Evolutionary conservation across 352 stramenopile genomes (phyloP).

Genomic region (Globisporangium paddicum): DNA sequence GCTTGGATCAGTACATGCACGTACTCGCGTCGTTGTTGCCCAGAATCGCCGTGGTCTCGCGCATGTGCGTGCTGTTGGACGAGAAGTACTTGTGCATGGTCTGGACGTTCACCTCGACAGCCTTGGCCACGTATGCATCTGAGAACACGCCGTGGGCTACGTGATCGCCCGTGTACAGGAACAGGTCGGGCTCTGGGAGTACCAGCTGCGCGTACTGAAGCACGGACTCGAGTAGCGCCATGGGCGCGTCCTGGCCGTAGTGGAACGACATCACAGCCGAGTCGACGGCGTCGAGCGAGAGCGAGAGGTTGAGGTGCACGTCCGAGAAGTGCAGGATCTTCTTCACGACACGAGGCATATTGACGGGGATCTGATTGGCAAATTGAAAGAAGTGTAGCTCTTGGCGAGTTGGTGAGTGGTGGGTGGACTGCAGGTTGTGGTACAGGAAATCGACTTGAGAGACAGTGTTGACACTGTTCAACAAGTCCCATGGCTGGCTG

Average conservation of each 20-base stretch:
- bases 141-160: slow-evolving; percentile 55
- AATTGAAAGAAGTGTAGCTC: background rate
- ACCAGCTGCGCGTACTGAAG: slow-evolving; percentile 55
- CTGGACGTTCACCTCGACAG: slow-evolving; percentile 59
- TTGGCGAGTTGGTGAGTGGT: background rate
- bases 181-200: slow-evolving; percentile 50
- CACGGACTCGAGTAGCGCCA: slow-evolving; percentile 62
- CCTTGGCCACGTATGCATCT: slow-evolving; percentile 53
- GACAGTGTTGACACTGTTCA: no score
- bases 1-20: background rate
- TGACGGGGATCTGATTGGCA: no score
- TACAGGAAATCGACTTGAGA: no score
- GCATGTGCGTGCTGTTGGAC: slow-evolving; percentile 16
- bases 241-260: slow-evolving; percentile 51
- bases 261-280: slow-evolving; percentile 30
- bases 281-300: slow-evolving; percentile 25
- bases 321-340: slow-evolving; percentile 83
- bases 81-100: slow-evolving; percentile 68
- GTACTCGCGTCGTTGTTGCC: slow-evolving; percentile 73
- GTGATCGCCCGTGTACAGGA: slow-evolving; percentile 85
- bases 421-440: no score
- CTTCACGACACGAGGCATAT: slow-evolving; percentile 10
- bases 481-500: no score
- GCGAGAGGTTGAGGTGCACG: slow-evolving; percentile 78
- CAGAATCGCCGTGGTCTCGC: slow-evolving; percentile 68